phyloP scores from a whole-genome alignment of 306 rosid genomes.

The Parietaria judaica region DNA sequence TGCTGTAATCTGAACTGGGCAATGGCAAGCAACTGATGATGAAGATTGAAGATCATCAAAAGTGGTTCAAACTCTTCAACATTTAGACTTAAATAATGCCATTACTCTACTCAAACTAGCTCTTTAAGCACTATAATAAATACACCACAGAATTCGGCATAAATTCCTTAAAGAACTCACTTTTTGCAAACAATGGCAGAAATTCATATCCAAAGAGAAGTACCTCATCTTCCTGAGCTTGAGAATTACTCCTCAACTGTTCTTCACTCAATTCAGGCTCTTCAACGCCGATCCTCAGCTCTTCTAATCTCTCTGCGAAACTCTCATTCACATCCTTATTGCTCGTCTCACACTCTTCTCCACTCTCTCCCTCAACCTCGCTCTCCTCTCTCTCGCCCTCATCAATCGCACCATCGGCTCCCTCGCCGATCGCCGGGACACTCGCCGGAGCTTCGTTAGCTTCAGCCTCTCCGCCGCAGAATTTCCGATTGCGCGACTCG shows the following conservation, averaged over 20 bases:
- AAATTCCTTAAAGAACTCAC: too few species aligned
- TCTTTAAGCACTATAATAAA: too few species aligned
- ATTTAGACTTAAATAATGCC: too few species aligned
- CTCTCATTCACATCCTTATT: slow-evolving; percentile 23
- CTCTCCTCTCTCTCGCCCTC: slow-evolving; percentile 12
- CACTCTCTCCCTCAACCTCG: slow-evolving; percentile 9
- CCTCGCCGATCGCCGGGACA: slow-evolving; percentile 21
- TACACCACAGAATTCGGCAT: too few species aligned
- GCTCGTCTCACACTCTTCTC: slow-evolving; percentile 18
- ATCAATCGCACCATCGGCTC: slow-evolving; percentile 23
- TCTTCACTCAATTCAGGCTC: slow-evolving; percentile 53
- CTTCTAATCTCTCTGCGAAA: slow-evolving; percentile 35
- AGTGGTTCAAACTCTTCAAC: too few species aligned
- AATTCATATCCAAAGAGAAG: not conserved
- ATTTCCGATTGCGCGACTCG: slow-evolving; percentile 19
- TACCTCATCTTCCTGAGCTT: slow-evolving; percentile 85
- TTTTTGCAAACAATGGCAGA: too few species aligned
- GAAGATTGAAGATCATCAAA: too few species aligned
- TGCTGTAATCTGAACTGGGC: too few species aligned
- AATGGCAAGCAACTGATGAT: too few species aligned
- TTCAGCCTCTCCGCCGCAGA: not conserved
- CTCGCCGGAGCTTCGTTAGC: not conserved
- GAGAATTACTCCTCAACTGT: slow-evolving; percentile 54
- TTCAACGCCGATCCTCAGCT: slow-evolving; percentile 22
- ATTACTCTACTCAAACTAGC: too few species aligned